Evolutionary conservation across 75 land plant genomes (phyloP).

Genomic region (Pinus taeda): DNA sequence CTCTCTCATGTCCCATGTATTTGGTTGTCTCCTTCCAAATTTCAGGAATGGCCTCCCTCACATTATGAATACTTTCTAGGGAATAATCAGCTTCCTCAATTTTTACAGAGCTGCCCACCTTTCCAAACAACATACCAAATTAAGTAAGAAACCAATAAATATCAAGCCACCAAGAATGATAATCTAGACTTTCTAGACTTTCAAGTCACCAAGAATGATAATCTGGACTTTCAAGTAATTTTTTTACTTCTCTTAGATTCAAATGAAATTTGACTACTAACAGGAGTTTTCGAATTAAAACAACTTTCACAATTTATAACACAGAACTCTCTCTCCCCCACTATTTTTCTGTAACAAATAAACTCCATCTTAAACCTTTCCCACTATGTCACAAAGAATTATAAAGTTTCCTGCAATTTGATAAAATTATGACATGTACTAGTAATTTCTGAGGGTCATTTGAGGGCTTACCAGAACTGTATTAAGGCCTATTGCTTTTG

Average conservation of each 20-base stretch:
- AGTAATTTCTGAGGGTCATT: neutral
- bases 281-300: neutral
- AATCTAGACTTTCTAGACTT: too few species aligned
- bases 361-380: neutral
- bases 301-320: neutral
- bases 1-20: neutral
- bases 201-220: neutral
- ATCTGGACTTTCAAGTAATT: too few species aligned
- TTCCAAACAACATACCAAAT: neutral
- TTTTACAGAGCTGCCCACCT: slow-evolving; percentile 14
- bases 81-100: slow-evolving; percentile 34
- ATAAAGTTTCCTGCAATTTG: neutral
- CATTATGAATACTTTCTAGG: slow-evolving; percentile 24
- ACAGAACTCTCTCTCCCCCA: neutral
- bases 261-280: neutral
- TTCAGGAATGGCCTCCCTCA: slow-evolving; percentile 20
- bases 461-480: slow-evolving; percentile 53
- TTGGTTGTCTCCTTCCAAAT: slow-evolving; percentile 12
- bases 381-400: too few species aligned
- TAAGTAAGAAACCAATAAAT: neutral
- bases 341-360: neutral
- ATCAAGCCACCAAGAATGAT: neutral
- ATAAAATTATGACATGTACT: neutral
- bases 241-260: neutral
- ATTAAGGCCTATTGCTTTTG: slow-evolving; percentile 55